Evolutionary conservation across 495 filamentous ascomycete species (phyloP), one percentile per base, ranked within the genome.

Genomic region (Penicillium maclennaniae): DNA sequence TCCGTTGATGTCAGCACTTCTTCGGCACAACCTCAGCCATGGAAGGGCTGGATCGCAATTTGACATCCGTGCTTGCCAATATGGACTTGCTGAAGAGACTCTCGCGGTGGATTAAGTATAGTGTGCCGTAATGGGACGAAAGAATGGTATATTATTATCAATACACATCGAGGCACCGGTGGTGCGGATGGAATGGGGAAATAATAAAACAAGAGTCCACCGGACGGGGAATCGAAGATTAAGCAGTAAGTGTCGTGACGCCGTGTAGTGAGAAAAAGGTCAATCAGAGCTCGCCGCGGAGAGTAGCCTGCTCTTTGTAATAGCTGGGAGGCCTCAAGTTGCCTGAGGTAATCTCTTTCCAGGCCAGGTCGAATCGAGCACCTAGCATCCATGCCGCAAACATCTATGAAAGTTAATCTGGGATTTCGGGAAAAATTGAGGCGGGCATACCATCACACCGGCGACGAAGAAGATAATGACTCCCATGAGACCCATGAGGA

Each of bases 11-110:
- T 86, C 68, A 85, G 83, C 83, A 86, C 83, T 78, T 84, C 82
- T 85, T 92, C 88, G 91, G 91, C 91, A 89, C 91, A 92, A 89
- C 84, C 77, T 73, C 83, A 90, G 88, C 82, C 88, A 96, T 87
- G 70, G 75, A 79, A 74, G 61, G 78, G 77, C 85, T 79, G 82
- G 78, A 87, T 89, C 90, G 91, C 83, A 96, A 95, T 95, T 95
- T 96, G 91, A 95, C 91, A 96, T 95, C 88, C 85, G 89, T 95
- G 91, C 91, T 92, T 68, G 56, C 21, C 1, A 15, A 25, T 45
- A n/a, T n/a, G 19, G 21, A 8, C 31, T 40, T 8, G 14, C 7
- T 28, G n/a, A 46, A 51, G 26, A 16, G 34, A 37, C 40, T 37
- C 31, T 12, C 10, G 26, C 31, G 45, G 25, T 4, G 34, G 40